A percentile compares a stretch with the other conserved stretches of the same genome.
phyloP scores from a whole-genome alignment of 768 basidiomycete species.

The Grammothele lineata region DNA sequence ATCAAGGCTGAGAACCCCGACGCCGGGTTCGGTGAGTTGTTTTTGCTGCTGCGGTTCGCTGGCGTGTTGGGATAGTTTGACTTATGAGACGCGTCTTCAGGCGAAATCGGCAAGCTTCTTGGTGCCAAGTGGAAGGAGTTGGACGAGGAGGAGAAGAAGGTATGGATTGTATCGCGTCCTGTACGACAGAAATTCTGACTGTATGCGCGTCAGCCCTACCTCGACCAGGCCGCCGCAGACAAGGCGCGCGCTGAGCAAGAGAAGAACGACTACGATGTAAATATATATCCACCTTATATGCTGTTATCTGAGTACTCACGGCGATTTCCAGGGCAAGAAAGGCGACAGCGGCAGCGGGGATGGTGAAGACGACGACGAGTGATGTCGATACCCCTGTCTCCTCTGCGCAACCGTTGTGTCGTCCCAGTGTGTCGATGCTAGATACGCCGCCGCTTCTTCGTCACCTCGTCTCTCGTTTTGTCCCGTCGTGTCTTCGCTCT shows the following conservation, averaged over 20 bases:
- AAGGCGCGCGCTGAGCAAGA: slow-evolving; percentile 85
- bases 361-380: slow-evolving; percentile 45
- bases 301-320: background rate
- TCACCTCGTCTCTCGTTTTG: slow-evolving; percentile 1
- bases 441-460: background rate
- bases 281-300: slow-evolving; percentile 14
- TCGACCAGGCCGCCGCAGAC: slow-evolving; percentile 82
- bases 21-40: slow-evolving; percentile 82
- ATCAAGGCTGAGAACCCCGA: slow-evolving; percentile 97
- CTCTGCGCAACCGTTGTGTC: too few relatives aligned
- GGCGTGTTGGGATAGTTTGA: slow-evolving; percentile 1
- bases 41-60: background rate
- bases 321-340: slow-evolving; percentile 31
- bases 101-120: slow-evolving; percentile 91
- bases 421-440: too few relatives aligned
- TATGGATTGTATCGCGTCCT: slow-evolving; percentile 25
- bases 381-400: too few relatives aligned
- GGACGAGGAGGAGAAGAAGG: slow-evolving; percentile 88
- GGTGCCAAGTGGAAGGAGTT: slow-evolving; percentile 98
- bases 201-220: too few relatives aligned
- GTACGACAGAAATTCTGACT: too few relatives aligned
- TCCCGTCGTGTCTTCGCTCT: too few relatives aligned
- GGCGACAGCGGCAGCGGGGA: slow-evolving; percentile 34
- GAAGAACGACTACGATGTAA: slow-evolving; percentile 47
- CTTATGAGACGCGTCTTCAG: slow-evolving; percentile 24